Evolutionary conservation across 2,329 filamentous ascomycete genomes (phyloP).

Genomic region (Phyllosticta capitalensis): DNA sequence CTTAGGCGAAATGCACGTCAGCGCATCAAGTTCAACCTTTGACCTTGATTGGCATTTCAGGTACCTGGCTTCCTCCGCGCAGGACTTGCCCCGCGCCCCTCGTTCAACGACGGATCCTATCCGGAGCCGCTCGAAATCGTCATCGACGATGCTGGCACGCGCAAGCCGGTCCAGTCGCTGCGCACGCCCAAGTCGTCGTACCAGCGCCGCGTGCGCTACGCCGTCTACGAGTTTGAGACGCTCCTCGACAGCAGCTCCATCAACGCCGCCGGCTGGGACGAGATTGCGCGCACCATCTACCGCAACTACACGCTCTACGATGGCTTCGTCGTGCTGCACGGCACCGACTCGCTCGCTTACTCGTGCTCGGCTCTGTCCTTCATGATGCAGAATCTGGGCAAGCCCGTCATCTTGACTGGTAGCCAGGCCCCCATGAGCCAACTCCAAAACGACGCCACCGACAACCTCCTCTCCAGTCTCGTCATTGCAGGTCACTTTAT

Average conservation of each 20-base stretch:
- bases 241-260: conserved; percentile 86
- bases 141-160: conserved; percentile 39
- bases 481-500: conserved; percentile 88
- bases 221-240: conserved; percentile 73
- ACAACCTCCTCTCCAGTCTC: conserved; percentile 79
- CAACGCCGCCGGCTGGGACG: conserved; percentile 73
- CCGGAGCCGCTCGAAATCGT: conserved; percentile 47
- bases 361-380: conserved; percentile 85
- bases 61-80: conserved; percentile 64
- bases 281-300: conserved; percentile 69
- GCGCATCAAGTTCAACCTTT: background rate
- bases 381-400: conserved; percentile 84
- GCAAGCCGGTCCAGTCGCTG: conserved; percentile 54
- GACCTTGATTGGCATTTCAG: conserved; percentile 15
- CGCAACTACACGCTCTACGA: conserved; percentile 85
- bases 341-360: conserved; percentile 80
- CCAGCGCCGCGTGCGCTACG: conserved; percentile 71
- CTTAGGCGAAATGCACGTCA: background rate
- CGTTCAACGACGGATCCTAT: conserved; percentile 70
- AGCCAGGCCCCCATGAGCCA: conserved; percentile 72
- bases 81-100: conserved; percentile 71
- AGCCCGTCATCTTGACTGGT: conserved; percentile 76
- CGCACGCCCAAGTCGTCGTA: conserved; percentile 75
- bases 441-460: conserved; percentile 81
- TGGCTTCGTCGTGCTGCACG: conserved; percentile 83